A percentile compares a stretch with the other conserved stretches of the same genome.
These are phyloP conservation scores for Quercus engelmannii DNA, from an alignment of 306 rosid species.

Conservation along the genomic window DNA sequence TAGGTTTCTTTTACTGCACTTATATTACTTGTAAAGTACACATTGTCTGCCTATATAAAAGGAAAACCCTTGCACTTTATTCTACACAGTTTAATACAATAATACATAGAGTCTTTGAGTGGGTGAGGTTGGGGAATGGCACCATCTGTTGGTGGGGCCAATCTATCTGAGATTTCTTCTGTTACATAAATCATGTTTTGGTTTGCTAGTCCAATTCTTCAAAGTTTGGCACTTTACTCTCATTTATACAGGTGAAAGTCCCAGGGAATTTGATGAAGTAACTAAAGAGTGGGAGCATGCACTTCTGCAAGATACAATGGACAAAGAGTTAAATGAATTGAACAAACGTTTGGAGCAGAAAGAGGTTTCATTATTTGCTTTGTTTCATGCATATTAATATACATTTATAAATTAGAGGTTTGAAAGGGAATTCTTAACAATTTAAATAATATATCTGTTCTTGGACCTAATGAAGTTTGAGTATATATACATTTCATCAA, in stretches of 20 bases:
- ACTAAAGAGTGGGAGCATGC: conserved; percentile 70
- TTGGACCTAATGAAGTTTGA: background rate
- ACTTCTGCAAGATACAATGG: conserved; percentile 62
- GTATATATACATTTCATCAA: background rate
- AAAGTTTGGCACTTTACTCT: conserved; percentile 11
- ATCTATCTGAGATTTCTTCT: background rate
- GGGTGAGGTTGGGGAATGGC: conserved; percentile 15
- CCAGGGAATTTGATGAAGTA: conserved; percentile 52
- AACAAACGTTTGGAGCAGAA: conserved; percentile 75
- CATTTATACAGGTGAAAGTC: conserved; percentile 49
- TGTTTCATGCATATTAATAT: background rate
- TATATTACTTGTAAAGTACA: too few species aligned
- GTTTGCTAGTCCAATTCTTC: conserved; percentile 18
- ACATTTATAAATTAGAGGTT: background rate
- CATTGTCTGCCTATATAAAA: too few species aligned
- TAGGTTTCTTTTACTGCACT: too few species aligned
- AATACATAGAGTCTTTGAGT: background rate
- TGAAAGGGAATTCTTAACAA: background rate
- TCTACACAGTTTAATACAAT: too few species aligned
- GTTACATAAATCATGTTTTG: conserved; percentile 4
- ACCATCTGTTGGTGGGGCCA: background rate
- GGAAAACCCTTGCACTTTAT: too few species aligned
- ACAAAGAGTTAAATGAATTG: conserved; percentile 67
- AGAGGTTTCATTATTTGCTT: conserved; percentile 50
- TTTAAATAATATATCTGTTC: background rate